Conservation (phyloP, 306 rosid genomes). For the Fagus sylvatica region DNA sequence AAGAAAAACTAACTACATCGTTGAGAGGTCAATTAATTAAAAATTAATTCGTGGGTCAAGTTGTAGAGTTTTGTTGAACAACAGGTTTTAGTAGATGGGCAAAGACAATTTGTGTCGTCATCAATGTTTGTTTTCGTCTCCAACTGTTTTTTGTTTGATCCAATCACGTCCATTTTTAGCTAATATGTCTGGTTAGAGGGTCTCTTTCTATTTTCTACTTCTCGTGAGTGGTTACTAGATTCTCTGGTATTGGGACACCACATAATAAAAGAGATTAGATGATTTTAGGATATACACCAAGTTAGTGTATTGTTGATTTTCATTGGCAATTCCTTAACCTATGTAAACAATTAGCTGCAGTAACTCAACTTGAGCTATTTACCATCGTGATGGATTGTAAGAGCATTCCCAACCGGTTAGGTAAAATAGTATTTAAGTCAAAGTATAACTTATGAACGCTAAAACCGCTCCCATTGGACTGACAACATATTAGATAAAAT, state of each 20-base stretch:
- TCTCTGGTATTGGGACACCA: background rate
- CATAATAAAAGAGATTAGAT: too few species aligned
- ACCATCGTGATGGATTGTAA: too few species aligned
- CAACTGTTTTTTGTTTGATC: background rate
- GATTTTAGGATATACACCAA: too few species aligned
- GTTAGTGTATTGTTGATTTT: too few species aligned
- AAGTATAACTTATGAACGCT: too few species aligned
- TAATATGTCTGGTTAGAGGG: conserved; percentile 18
- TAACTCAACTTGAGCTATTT: too few species aligned
- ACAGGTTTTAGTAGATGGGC: background rate
- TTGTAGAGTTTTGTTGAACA: conserved; percentile 1
- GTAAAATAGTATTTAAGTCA: too few species aligned
- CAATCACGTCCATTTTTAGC: background rate
- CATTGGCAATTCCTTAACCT: too few species aligned
- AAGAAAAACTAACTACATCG: background rate
- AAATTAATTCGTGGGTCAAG: background rate
- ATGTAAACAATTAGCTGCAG: too few species aligned
- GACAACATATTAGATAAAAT: too few species aligned
- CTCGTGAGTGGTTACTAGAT: background rate
- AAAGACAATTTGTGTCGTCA: background rate
- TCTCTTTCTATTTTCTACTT: conserved; percentile 20
- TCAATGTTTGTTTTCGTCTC: conserved; percentile 3
- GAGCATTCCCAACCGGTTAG: too few species aligned
- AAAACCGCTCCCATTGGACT: too few species aligned
- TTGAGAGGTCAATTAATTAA: conserved; percentile 5